These are phyloP conservation scores for Royoungia palumana DNA, from an alignment of 768 basidiomycete genomes.

Conservation along the genomic window DNA sequence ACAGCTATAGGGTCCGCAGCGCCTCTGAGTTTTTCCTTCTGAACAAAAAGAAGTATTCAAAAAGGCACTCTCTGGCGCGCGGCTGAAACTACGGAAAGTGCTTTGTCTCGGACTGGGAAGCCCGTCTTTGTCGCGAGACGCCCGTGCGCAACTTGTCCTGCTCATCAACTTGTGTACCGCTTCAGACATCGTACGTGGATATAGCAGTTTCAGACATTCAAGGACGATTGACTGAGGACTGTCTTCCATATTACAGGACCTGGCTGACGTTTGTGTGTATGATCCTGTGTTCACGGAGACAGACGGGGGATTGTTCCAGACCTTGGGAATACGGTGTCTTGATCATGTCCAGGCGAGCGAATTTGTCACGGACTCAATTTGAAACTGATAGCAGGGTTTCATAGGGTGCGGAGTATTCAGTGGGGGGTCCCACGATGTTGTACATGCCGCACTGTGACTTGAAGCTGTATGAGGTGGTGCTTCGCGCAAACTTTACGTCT, in stretches of 20 bases:
- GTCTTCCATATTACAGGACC: constrained; percentile 41
- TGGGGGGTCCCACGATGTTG: constrained; percentile 51
- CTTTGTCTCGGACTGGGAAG: constrained; percentile 76
- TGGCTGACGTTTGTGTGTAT: constrained; percentile 49
- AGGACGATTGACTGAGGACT: constrained; percentile 4
- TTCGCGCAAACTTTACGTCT: constrained; percentile 58
- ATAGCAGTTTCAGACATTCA: constrained; percentile 11
- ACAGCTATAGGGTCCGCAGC: constrained; percentile 13
- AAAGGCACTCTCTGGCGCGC: constrained; percentile 28
- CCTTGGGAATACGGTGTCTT: constrained; percentile 34
- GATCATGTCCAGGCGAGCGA: constrained; percentile 51
- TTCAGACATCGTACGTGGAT: constrained; percentile 57
- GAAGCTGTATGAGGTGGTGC: constrained; percentile 62
- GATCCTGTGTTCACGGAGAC: constrained; percentile 73
- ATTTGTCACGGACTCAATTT: constrained; percentile 8
- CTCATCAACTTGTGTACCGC: constrained; percentile 51
- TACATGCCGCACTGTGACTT: constrained; percentile 83
- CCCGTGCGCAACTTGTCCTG: constrained; percentile 68
- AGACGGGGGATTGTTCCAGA: constrained; percentile 49
- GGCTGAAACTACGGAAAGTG: constrained; percentile 33
- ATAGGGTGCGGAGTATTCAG: constrained; percentile 34
- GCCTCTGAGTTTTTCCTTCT: background rate
- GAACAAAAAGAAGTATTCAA: constrained; percentile 34
- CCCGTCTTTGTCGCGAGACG: constrained; percentile 56
- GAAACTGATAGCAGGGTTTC: constrained; percentile 8